phyloP scores from a whole-genome alignment of 305 asterid species.

The Nicotiana rustica region DNA sequence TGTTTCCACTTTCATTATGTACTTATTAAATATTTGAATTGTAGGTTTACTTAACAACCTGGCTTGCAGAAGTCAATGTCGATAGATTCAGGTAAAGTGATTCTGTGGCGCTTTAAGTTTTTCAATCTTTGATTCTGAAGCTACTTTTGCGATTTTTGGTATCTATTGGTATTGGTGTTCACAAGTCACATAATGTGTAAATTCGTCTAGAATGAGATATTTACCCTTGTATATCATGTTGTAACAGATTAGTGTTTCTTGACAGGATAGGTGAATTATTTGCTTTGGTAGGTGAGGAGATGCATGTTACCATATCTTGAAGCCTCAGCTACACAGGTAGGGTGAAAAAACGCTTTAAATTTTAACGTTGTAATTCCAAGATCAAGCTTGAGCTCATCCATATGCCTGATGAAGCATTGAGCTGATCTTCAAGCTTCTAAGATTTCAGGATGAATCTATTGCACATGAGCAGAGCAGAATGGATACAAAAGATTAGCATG shows the following conservation, averaged over 20 bases:
- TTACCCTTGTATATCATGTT: neutral
- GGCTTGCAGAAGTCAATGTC: constrained; percentile 79
- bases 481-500: neutral
- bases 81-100: constrained; percentile 62
- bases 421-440: neutral
- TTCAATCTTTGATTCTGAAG: neutral
- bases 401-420: neutral
- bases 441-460: neutral
- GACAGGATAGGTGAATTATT: constrained; percentile 70
- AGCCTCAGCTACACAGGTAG: constrained; percentile 14
- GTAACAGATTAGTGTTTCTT: constrained; percentile 17
- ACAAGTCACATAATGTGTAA: neutral
- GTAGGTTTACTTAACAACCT: constrained; percentile 77
- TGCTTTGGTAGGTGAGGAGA: constrained; percentile 65
- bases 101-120: neutral
- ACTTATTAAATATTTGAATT: neutral
- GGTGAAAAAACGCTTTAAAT: neutral
- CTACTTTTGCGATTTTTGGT: neutral
- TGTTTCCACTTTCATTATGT: neutral
- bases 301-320: constrained; percentile 60
- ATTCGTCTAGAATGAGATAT: neutral
- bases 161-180: neutral
- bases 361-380: neutral
- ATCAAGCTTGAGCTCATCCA: neutral
- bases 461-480: neutral